phyloP scores from a whole-genome alignment of 164 flowering plant genomes.

The Vitis rupestris region DNA sequence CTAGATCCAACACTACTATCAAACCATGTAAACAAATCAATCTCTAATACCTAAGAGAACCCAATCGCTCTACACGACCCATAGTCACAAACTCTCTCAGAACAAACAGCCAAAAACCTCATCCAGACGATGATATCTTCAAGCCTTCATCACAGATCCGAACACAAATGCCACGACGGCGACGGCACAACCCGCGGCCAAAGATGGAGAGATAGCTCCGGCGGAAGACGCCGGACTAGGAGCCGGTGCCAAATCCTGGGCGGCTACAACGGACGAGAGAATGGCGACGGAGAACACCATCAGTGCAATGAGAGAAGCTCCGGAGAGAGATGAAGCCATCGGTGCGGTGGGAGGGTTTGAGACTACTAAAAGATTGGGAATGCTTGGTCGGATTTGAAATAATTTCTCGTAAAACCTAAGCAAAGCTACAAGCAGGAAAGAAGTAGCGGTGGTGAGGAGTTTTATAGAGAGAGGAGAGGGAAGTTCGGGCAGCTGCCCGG shows the following conservation, averaged over 20 bases:
- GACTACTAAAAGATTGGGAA: no score
- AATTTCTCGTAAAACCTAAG: no score
- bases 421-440: background rate
- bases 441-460: background rate
- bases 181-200: slow-evolving; percentile 20
- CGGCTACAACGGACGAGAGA: slow-evolving; percentile 18
- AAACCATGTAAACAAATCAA: background rate
- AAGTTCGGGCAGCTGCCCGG: slow-evolving; percentile 23
- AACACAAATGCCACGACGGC: slow-evolving; percentile 29
- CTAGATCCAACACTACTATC: background rate
- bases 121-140: background rate
- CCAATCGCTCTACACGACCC: slow-evolving; percentile 9
- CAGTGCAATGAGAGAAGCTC: slow-evolving; percentile 16
- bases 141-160: slow-evolving; percentile 28
- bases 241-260: slow-evolving; percentile 38
- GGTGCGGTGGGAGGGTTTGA: background rate
- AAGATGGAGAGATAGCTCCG: slow-evolving; percentile 29
- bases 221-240: slow-evolving; percentile 40
- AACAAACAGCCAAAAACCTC: background rate
- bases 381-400: background rate
- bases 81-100: background rate
- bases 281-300: slow-evolving; percentile 25
- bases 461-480: slow-evolving; percentile 6
- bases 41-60: background rate
- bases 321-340: slow-evolving; percentile 17